These are phyloP conservation scores for Cryptosporidium xiaoi DNA, from an alignment of 169 alveolate species.

Conservation along the genomic window DNA sequence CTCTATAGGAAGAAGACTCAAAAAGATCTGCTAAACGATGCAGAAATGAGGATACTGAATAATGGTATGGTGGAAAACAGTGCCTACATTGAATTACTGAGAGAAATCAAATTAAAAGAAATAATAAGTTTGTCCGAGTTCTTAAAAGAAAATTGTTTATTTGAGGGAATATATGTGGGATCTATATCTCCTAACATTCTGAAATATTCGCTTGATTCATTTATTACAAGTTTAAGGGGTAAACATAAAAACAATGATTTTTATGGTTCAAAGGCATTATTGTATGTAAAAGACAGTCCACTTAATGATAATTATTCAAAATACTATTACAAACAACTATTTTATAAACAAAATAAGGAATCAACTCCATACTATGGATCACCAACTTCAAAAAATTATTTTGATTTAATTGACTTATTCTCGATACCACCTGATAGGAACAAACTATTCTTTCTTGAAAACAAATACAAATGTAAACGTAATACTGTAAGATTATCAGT, in stretches of 20 bases:
- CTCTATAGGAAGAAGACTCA: background rate
- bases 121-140: constrained; percentile 3
- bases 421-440: constrained; percentile 57
- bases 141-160: constrained; percentile 9
- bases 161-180: constrained; percentile 55
- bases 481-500: constrained; percentile 28
- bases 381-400: background rate
- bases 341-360: constrained; percentile 12
- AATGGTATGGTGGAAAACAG: background rate
- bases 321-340: constrained; percentile 18
- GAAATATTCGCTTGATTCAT: background rate
- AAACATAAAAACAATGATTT: background rate
- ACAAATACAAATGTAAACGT: background rate
- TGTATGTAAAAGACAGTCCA: constrained; percentile 31
- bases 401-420: constrained; percentile 46
- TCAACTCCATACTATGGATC: background rate
- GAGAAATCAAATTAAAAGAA: background rate
- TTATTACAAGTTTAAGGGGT: constrained; percentile 4
- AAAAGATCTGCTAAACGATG: background rate
- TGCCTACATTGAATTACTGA: background rate
- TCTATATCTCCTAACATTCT: background rate
- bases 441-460: constrained; percentile 9
- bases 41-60: constrained; percentile 9
- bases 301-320: constrained; percentile 17
- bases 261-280: constrained; percentile 2